Evolutionary conservation across 202 grass and related monocot species (phyloP), one percentile per base, ranked within the genome.

Genomic region (Panicum hallii): DNA sequence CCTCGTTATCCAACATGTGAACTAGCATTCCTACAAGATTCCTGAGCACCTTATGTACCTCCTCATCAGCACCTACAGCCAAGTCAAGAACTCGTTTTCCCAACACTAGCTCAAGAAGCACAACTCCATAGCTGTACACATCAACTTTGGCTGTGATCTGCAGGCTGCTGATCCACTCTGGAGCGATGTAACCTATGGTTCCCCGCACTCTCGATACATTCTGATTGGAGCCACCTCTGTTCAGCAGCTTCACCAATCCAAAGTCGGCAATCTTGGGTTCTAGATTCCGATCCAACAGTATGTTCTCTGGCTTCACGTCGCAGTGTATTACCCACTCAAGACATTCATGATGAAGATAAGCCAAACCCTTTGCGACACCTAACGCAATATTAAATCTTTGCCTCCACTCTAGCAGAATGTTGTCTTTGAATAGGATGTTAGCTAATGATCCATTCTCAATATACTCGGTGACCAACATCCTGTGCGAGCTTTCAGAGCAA

Each of bases 241-340:
- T 79, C 10, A 85, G 49, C n/a, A 91, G 79, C 56, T 91, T 91
- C 7, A 82, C 63, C 79, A 88, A 73, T 38, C 86, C 89, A 53
- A 88, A 91, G 52, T 91, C 89, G 1, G 89, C 82, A 12, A 91
- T 91, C 65, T 91, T 91, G 0, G 85, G 89, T 46, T 91, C 74
- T 20, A 88, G 40, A 50, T 79, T 70, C 6, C 3, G 7, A 17
- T 79, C 81, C 74, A 88, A 46, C 1, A 88, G 63, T 67, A 88
- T 88, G 46, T 88, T 88, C 81, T 88, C 80, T 11, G 86, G 86
- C 54, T 88, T 88, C 79, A 88, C 79, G 6, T 88, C 86, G 7
- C 86, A 84, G 67, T 88, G 86, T 38, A 88, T 79, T 23, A 88
- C 75, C 81, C 86, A 79, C 47, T 88, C 86, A 28, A 88, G 86